Percentiles rank a stretch among this genome's conserved stretches.
These are phyloP conservation scores for Coelastrella sp. DNA, from an alignment of 139 green algal species.

Conservation along the genomic window DNA sequence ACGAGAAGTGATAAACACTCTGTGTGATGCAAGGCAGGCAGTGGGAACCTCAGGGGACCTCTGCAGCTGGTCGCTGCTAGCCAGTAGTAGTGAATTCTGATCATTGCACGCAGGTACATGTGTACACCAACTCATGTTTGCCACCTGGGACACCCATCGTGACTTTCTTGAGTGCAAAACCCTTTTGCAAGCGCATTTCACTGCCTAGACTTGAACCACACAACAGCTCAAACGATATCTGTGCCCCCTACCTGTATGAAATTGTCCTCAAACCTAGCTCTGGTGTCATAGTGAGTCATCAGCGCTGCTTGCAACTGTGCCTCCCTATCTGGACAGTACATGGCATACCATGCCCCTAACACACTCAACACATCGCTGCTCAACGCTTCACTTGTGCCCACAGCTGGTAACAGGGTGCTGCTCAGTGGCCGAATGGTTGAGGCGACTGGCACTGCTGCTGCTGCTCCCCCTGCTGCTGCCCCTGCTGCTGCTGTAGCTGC, in stretches of 20 bases:
- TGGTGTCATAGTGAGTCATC: background rate
- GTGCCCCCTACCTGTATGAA: conserved; percentile 12
- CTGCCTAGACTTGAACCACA: too few species aligned
- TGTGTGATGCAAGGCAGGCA: too few species aligned
- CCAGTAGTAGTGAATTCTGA: too few species aligned
- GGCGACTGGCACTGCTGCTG: background rate
- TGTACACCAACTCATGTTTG: too few species aligned
- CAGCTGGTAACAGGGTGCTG: background rate
- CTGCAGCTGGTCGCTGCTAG: too few species aligned
- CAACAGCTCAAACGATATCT: background rate
- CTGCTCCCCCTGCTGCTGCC: background rate
- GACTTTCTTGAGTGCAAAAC: background rate
- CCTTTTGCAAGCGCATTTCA: background rate
- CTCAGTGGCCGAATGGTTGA: background rate
- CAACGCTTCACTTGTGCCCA: background rate
- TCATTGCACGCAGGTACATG: too few species aligned
- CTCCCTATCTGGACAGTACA: conserved; percentile 34
- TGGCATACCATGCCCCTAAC: conserved; percentile 16
- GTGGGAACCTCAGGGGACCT: too few species aligned
- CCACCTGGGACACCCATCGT: too few species aligned
- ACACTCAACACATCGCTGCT: background rate
- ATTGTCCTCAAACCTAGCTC: conserved; percentile 32
- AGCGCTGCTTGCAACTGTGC: conserved; percentile 12
- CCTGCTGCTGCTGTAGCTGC: background rate
- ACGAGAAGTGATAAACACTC: too few species aligned